A percentile compares a stretch with the other conserved stretches of the same genome.
These are phyloP conservation scores for Veloboletus limbatus DNA, from an alignment of 1,284 basidiomycete genomes.

Conservation along the genomic window DNA sequence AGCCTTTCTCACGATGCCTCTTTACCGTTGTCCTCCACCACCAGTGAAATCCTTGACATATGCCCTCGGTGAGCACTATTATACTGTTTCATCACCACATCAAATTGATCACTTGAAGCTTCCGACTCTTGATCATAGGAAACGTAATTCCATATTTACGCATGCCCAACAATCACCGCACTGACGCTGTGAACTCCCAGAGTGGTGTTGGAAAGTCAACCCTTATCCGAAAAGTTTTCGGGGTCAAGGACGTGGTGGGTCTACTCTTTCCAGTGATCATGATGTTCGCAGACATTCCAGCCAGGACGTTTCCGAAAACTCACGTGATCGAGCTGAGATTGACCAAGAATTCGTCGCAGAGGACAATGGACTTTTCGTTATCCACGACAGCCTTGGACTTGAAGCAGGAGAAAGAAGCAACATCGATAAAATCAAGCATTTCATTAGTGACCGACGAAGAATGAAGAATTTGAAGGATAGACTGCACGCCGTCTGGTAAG, in stretches of 20 bases:
- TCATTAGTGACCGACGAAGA: neutral
- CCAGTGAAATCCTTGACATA: neutral
- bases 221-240: constrained; percentile 1
- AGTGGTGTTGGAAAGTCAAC: constrained; percentile 1
- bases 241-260: neutral
- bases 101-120: neutral
- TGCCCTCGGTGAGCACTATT: neutral
- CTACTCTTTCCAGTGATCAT: neutral
- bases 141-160: neutral
- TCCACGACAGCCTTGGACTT: constrained; percentile 1
- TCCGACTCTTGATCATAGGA: constrained; percentile 2
- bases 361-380: neutral
- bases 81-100: neutral
- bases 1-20: neutral
- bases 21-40: neutral
- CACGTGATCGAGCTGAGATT: neutral
- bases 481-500: constrained; percentile 2
- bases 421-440: neutral
- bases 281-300: neutral
- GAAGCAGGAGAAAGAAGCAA: neutral
- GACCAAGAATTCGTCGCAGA: neutral
- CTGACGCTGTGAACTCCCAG: neutral
- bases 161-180: neutral
- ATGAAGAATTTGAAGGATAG: neutral
- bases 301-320: neutral